Conservation (phyloP, 2,329 filamentous ascomycete genomes). For the Hypoxylon sp. region DNA sequence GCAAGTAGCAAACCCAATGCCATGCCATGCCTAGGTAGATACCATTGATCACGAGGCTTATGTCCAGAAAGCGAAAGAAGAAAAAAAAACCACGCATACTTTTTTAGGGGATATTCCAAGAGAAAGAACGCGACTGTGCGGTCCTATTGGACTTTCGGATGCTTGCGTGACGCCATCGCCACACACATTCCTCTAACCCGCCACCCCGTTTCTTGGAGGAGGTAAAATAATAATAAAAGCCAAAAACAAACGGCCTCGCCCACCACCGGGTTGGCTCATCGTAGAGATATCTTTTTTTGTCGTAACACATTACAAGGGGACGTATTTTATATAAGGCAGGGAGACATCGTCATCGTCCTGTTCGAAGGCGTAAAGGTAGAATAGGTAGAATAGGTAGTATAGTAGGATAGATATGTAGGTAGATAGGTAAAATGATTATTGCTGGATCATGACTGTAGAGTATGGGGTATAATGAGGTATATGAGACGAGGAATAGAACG, state of each 20-base stretch:
- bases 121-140: neutral
- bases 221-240: slow-evolving; percentile 8
- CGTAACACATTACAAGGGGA: slow-evolving; percentile 39
- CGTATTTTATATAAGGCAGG: slow-evolving; percentile 38
- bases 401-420: no score
- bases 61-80: slow-evolving; percentile 14
- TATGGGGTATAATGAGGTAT: no score
- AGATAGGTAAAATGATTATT: no score
- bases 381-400: no score
- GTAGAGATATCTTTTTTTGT: slow-evolving; percentile 37
- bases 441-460: no score
- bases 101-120: slow-evolving; percentile 16
- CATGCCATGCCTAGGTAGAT: slow-evolving; percentile 15
- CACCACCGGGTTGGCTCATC: slow-evolving; percentile 23
- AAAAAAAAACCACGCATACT: slow-evolving; percentile 3
- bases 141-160: slow-evolving; percentile 3
- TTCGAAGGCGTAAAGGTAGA: slow-evolving; percentile 16
- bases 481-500: slow-evolving; percentile 18
- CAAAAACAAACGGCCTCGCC: slow-evolving; percentile 28
- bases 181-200: slow-evolving; percentile 15
- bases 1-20: slow-evolving; percentile 3
- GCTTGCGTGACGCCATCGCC: slow-evolving; percentile 15
- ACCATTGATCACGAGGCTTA: slow-evolving; percentile 7
- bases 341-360: slow-evolving; percentile 17
- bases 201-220: slow-evolving; percentile 3